phyloP scores from a whole-genome alignment of 2,329 filamentous ascomycete genomes.

The Trichoderma simmonsii region DNA sequence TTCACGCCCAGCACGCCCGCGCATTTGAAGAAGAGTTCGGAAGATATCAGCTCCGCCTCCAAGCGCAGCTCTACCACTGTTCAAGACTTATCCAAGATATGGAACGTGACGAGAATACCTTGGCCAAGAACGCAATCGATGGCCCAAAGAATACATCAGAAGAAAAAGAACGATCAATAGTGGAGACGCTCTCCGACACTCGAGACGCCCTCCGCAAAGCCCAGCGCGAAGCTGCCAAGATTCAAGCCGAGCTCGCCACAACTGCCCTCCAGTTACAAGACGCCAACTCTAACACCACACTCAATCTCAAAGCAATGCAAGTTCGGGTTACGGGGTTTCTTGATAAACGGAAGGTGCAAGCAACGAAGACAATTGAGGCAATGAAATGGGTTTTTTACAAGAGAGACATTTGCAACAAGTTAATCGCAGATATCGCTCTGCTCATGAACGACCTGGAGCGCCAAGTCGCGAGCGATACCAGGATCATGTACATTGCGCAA shows the following conservation, averaged over 20 bases:
- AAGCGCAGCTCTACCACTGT: background rate
- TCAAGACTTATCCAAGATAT: background rate
- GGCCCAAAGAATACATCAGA: background rate
- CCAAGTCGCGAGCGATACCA: background rate
- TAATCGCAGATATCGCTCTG: background rate
- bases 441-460: background rate
- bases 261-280: background rate
- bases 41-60: background rate
- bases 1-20: background rate
- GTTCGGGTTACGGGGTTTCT: background rate
- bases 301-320: background rate
- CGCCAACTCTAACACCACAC: background rate
- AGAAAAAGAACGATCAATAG: background rate
- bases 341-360: background rate
- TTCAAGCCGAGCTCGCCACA: background rate
- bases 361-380: background rate
- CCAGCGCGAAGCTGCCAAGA: background rate
- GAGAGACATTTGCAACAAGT: background rate
- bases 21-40: background rate
- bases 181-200: background rate
- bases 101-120: background rate
- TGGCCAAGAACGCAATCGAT: background rate
- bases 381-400: background rate
- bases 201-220: background rate
- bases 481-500: background rate